Conservation (phyloP, 2,329 filamentous ascomycete genomes). For the Ceratocystis cubensis region DNA sequence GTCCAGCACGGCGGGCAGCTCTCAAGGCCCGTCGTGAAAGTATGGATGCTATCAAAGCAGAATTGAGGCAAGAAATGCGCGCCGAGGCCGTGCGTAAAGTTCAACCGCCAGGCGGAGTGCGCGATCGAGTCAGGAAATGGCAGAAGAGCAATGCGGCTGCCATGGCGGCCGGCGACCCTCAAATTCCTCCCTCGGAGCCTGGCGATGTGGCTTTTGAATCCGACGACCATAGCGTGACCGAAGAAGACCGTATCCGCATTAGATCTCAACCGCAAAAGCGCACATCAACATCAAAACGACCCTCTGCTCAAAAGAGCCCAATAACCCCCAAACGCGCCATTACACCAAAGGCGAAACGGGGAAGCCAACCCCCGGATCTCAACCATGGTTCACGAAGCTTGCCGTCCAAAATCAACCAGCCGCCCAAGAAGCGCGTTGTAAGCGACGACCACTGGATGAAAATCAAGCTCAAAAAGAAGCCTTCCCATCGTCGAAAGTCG, state of each 20-base stretch:
- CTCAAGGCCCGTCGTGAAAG: slow-evolving; percentile 43
- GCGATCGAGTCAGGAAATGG: slow-evolving; percentile 72
- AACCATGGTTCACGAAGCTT: slow-evolving; percentile 21
- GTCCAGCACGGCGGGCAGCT: slow-evolving; percentile 42
- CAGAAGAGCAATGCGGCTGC: slow-evolving; percentile 64
- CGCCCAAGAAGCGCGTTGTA: slow-evolving; percentile 82
- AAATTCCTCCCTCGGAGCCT: slow-evolving; percentile 43
- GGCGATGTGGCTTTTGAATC: slow-evolving; percentile 49
- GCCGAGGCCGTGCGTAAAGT: slow-evolving; percentile 44
- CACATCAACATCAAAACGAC: slow-evolving; percentile 23
- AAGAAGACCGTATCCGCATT: slow-evolving; percentile 47
- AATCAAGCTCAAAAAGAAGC: slow-evolving; percentile 40
- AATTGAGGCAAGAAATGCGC: slow-evolving; percentile 28
- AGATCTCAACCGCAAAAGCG: slow-evolving; percentile 36
- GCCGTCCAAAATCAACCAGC: slow-evolving; percentile 33
- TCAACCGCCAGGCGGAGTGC: slow-evolving; percentile 54
- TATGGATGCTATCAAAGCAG: slow-evolving; percentile 46
- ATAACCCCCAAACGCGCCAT: slow-evolving; percentile 19
- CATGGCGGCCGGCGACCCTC: slow-evolving; percentile 39
- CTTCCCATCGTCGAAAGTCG: slow-evolving; percentile 27
- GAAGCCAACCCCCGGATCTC: neutral
- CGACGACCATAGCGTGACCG: slow-evolving; percentile 49
- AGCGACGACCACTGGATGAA: slow-evolving; percentile 86
- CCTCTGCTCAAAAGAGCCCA: slow-evolving; percentile 24
- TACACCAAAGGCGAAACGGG: slow-evolving; percentile 9